phyloP scores from a whole-genome alignment of 345 rosid genomes.

The Durio zibethinus region DNA sequence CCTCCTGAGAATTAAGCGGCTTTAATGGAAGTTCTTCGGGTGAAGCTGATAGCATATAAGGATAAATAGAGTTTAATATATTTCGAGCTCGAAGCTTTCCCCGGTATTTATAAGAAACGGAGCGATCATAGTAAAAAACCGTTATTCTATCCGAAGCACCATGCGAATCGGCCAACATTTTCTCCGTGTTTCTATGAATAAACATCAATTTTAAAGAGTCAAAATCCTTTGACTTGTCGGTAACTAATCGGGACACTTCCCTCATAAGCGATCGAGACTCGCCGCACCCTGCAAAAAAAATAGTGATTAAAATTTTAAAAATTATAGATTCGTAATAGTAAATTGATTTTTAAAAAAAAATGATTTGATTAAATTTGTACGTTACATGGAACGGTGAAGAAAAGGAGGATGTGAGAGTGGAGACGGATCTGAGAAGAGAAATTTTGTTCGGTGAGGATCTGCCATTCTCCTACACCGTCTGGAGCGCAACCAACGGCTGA shows the following conservation, averaged over 20 bases:
- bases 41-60: slow-evolving; percentile 42
- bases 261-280: slow-evolving; percentile 75
- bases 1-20: slow-evolving; percentile 39
- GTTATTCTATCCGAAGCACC: slow-evolving; percentile 56
- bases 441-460: slow-evolving; percentile 60
- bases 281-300: slow-evolving; percentile 67
- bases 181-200: slow-evolving; percentile 57
- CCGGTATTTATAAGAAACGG: slow-evolving; percentile 56
- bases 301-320: not conserved
- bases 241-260: slow-evolving; percentile 43
- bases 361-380: not conserved
- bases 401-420: slow-evolving; percentile 67
- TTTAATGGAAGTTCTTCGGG: slow-evolving; percentile 56
- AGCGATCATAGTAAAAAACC: slow-evolving; percentile 56
- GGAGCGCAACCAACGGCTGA: slow-evolving; percentile 10
- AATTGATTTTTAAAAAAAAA: not conserved
- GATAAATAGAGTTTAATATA: slow-evolving; percentile 52
- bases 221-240: slow-evolving; percentile 36
- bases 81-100: slow-evolving; percentile 64
- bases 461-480: slow-evolving; percentile 48
- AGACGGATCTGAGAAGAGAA: slow-evolving; percentile 82
- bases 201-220: slow-evolving; percentile 52
- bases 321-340: not conserved
- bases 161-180: slow-evolving; percentile 57
- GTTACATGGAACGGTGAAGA: slow-evolving; percentile 75